These are phyloP conservation scores for Macrolepiota dolichaula DNA, from an alignment of 768 basidiomycete genomes.

Conservation along the genomic window DNA sequence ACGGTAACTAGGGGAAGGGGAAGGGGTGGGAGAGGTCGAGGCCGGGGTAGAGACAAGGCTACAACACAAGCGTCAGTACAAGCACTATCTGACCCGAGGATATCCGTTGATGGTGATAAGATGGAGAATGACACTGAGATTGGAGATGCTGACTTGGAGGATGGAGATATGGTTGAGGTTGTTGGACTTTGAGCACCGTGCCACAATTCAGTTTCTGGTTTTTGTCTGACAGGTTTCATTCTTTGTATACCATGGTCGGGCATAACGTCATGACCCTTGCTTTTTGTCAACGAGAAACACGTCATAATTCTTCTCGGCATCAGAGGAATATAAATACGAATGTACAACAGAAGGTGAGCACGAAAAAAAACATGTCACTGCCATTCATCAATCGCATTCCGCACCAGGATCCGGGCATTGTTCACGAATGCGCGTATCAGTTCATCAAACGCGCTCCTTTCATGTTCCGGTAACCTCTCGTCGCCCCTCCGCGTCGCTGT, in stretches of 20 bases:
- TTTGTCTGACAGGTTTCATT: not conserved
- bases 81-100: constrained; percentile 37
- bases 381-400: constrained; percentile 48
- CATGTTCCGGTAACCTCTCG: constrained; percentile 53
- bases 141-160: constrained; percentile 67
- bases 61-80: constrained; percentile 19
- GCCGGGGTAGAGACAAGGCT: constrained; percentile 21
- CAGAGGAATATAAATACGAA: not conserved
- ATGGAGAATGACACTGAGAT: constrained; percentile 59
- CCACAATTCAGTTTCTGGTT: not conserved
- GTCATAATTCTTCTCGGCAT: not conserved
- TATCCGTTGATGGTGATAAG: constrained; percentile 71
- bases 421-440: constrained; percentile 91
- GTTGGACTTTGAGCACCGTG: constrained; percentile 43
- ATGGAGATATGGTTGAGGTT: constrained; percentile 78
- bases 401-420: constrained; percentile 83
- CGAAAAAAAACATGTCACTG: constrained; percentile 4
- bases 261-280: not conserved
- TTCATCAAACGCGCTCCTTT: constrained; percentile 81
- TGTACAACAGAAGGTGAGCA: not conserved
- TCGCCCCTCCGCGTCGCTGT: constrained; percentile 70
- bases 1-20: constrained; percentile 19
- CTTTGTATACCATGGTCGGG: not conserved
- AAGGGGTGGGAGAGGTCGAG: not conserved
- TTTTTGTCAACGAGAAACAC: not conserved